Evolutionary conservation across 2,329 filamentous ascomycete species (phyloP), one percentile per base, ranked within the genome.

Genomic region (Fusarium buharicum): DNA sequence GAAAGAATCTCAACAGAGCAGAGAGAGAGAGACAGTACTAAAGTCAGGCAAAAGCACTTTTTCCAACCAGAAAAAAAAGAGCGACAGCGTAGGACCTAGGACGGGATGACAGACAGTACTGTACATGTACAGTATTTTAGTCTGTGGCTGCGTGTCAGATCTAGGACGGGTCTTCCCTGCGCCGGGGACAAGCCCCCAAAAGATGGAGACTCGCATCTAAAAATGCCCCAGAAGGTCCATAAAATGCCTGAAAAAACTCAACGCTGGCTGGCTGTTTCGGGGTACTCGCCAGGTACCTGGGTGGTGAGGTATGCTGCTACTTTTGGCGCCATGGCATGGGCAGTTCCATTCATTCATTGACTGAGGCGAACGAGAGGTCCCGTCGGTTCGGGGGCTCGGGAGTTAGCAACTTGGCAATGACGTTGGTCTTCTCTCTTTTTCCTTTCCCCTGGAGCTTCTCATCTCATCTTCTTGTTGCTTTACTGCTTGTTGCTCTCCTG

Each of bases 121-220:
- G 27, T 28, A 28, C 27, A 28, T 33, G 59, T 49, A 59, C 62
- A 63, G 62, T 58, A 64, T 51, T 56, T 64, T 64, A 64, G 61
- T 50, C 60, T 62, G 68, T 67, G 62, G 66, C 68, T 63, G 63
- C 68, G 68, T 71, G 68, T 70, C 68, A 70, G 68, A 71, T 70
- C 67, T 69, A 53, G 59, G 57, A 70, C 64, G 60, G 67, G 63
- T 62, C 65, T 67, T 66, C 67, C 67, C 67, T 70, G 67, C 58
- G 55, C 62, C 36, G 44, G 44, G 57, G 54, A 63, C 47, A 68
- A 59, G 57, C 48, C 62, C 45, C 45, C 41, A 50, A 54, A 40
- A 57, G 51, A 60, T 49, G 55, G 56, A 46, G 64, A 59, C 50
- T 48, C 28, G 28, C 31, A 40, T 37, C 45, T 41, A 41, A 50